A percentile compares a stretch with the other conserved stretches of the same genome.
phyloP scores from a whole-genome alignment of 2,329 filamentous ascomycete species.

The Ophiostoma perfectum region DNA sequence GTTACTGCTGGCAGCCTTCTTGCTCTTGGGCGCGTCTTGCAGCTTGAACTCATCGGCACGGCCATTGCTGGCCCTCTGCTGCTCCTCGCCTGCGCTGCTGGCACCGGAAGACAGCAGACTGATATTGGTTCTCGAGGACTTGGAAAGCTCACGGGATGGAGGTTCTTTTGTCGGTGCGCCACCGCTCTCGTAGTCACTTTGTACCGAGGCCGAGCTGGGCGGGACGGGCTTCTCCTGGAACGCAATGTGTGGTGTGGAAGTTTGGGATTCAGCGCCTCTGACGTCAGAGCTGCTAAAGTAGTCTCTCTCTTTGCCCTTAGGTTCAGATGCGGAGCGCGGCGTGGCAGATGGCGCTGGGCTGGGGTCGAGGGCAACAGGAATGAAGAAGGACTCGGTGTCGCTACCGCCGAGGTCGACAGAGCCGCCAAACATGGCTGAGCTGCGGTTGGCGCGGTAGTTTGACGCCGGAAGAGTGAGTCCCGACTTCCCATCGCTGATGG shows the following conservation, averaged over 20 bases:
- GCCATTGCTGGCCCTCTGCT: slow-evolving; percentile 33
- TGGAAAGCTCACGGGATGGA: slow-evolving; percentile 45
- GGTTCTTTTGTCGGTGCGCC: slow-evolving; percentile 44
- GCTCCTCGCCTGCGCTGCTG: slow-evolving; percentile 37
- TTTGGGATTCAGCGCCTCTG: slow-evolving; percentile 44
- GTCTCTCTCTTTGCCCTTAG: slow-evolving; percentile 47
- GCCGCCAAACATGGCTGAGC: slow-evolving; percentile 57
- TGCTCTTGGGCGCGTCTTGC: slow-evolving; percentile 71
- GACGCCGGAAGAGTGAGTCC: slow-evolving; percentile 63
- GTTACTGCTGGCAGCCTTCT: slow-evolving; percentile 39
- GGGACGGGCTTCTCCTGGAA: slow-evolving; percentile 78
- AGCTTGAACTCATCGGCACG: slow-evolving; percentile 64
- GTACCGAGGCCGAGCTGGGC: background rate
- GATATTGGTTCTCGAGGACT: slow-evolving; percentile 37
- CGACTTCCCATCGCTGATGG: background rate
- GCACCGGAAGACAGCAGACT: slow-evolving; percentile 33
- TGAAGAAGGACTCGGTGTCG: slow-evolving; percentile 65
- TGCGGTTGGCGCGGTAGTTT: slow-evolving; percentile 72
- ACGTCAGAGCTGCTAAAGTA: slow-evolving; percentile 48
- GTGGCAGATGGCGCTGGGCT: slow-evolving; percentile 54
- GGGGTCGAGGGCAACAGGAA: slow-evolving; percentile 69
- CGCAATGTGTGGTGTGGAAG: slow-evolving; percentile 78
- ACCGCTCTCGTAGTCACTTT: slow-evolving; percentile 53
- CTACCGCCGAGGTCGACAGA: slow-evolving; percentile 37
- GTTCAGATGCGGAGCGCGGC: slow-evolving; percentile 49